Conservation (phyloP, 345 rosid species). For the Hirschfeldia incana region DNA sequence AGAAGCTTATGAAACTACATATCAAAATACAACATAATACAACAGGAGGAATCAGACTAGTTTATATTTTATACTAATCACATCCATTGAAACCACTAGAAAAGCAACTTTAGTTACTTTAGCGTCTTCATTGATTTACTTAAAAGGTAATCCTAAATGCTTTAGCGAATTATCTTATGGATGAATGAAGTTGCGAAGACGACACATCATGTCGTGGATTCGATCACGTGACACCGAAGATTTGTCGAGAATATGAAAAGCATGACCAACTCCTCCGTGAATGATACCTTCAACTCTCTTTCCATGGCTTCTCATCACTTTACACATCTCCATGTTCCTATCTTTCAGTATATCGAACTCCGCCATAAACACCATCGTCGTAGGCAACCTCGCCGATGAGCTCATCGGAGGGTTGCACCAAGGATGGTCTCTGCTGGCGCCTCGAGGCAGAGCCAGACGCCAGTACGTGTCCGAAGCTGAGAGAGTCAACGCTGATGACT, state of each 20-base stretch:
- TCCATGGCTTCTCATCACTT: constrained; percentile 51
- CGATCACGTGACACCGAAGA: constrained; percentile 44
- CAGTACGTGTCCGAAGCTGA: constrained; percentile 71
- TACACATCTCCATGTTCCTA: constrained; percentile 57
- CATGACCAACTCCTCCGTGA: constrained; percentile 76
- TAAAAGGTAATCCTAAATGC: not conserved
- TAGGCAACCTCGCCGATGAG: constrained; percentile 38
- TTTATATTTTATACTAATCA: not conserved
- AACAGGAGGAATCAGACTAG: constrained; percentile 4
- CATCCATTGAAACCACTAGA: constrained; percentile 15
- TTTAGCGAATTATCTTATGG: not conserved
- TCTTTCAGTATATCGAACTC: constrained; percentile 70
- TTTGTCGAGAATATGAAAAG: constrained; percentile 61
- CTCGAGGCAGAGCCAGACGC: constrained; percentile 73
- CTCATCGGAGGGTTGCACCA: constrained; percentile 65
- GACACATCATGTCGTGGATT: constrained; percentile 60
- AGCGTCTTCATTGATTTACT: not conserved
- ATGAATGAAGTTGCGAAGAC: constrained; percentile 55
- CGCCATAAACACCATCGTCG: constrained; percentile 59
- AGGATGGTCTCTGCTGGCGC: constrained; percentile 70
- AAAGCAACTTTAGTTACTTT: constrained; percentile 5
- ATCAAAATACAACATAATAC: constrained; percentile 9
- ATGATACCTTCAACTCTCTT: constrained; percentile 54
- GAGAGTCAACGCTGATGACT: constrained; percentile 59
- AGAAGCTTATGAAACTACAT: not conserved